Percentiles rank a stretch among this genome's conserved stretches.
These are phyloP conservation scores for Sequoiadendron giganteum DNA, from an alignment of 75 land plant species.

Conservation along the genomic window DNA sequence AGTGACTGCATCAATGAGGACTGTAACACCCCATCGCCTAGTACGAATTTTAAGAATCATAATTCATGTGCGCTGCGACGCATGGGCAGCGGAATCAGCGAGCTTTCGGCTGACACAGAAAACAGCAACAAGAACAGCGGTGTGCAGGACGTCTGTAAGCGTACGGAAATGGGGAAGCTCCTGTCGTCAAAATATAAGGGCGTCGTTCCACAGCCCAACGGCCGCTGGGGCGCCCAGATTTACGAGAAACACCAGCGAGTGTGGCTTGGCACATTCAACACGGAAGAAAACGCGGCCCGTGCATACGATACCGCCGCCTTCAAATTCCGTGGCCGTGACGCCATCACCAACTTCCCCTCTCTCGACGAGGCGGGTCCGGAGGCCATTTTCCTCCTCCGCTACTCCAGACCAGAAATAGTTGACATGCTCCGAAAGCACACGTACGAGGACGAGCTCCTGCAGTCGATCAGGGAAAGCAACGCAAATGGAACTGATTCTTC, in stretches of 20 bases:
- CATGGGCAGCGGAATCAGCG: conserved; percentile 29
- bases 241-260: conserved; percentile 91
- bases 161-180: conserved; percentile 24
- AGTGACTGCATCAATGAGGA: not conserved
- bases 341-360: conserved; percentile 68
- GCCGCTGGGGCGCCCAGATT: conserved; percentile 92
- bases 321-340: conserved; percentile 79
- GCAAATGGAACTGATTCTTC: not conserved
- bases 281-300: conserved; percentile 67
- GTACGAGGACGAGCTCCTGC: conserved; percentile 46
- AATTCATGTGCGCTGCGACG: conserved; percentile 8
- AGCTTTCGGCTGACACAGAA: not conserved
- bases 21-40: not conserved
- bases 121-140: conserved; percentile 15
- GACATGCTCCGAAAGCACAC: conserved; percentile 66
- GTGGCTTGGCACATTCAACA: conserved; percentile 87
- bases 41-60: too few species aligned
- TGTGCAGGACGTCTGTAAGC: conserved; percentile 7
- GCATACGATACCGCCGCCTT: conserved; percentile 80
- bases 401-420: conserved; percentile 39
- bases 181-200: conserved; percentile 83
- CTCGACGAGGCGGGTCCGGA: conserved; percentile 32
- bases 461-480: not conserved
- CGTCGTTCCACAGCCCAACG: conserved; percentile 91
- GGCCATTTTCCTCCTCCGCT: conserved; percentile 29